Evolutionary conservation across 2,329 filamentous ascomycete genomes (phyloP).

Genomic region (Penicillium sp.): DNA sequence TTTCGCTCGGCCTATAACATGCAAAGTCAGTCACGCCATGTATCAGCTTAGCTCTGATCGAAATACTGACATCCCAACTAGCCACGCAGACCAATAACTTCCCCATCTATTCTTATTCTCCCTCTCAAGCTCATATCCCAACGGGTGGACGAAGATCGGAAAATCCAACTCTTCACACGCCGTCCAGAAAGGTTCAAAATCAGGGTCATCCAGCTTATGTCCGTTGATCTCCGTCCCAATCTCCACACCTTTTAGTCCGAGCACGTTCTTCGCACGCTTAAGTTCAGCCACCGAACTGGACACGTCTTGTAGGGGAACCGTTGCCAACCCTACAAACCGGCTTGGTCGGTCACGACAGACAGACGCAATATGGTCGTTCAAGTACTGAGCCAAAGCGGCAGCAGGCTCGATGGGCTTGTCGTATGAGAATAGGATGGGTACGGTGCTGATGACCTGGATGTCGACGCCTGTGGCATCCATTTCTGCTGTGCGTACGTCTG

Average conservation of each 20-base stretch:
- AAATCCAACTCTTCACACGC: constrained; percentile 18
- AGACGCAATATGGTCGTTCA: constrained; percentile 19
- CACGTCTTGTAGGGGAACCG: constrained; percentile 18
- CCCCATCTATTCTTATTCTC: constrained; percentile 20
- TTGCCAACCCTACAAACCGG: constrained; percentile 18
- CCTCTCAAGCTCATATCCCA: constrained; percentile 17
- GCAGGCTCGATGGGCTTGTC: constrained; percentile 16
- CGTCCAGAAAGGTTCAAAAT: constrained; percentile 16
- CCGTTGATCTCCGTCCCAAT: constrained; percentile 18
- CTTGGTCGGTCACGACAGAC: constrained; percentile 9
- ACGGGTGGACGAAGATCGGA: constrained; percentile 21
- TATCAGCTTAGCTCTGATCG: neutral
- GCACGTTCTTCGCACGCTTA: constrained; percentile 6
- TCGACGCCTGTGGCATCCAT: constrained; percentile 17
- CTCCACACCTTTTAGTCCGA: constrained; percentile 17
- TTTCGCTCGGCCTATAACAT: constrained; percentile 12
- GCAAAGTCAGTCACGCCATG: neutral
- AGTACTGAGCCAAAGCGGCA: constrained; percentile 5
- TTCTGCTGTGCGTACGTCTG: constrained; percentile 9
- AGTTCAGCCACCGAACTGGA: constrained; percentile 10
- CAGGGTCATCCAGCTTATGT: constrained; percentile 6
- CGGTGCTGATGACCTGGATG: constrained; percentile 16
- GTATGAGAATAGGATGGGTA: constrained; percentile 20
- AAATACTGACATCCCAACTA: constrained; percentile 15
- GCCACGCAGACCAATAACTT: constrained; percentile 21